Evolutionary conservation across 768 basidiomycete genomes (phyloP).

Genomic region (Lanmaoa pseudosensibilis): DNA sequence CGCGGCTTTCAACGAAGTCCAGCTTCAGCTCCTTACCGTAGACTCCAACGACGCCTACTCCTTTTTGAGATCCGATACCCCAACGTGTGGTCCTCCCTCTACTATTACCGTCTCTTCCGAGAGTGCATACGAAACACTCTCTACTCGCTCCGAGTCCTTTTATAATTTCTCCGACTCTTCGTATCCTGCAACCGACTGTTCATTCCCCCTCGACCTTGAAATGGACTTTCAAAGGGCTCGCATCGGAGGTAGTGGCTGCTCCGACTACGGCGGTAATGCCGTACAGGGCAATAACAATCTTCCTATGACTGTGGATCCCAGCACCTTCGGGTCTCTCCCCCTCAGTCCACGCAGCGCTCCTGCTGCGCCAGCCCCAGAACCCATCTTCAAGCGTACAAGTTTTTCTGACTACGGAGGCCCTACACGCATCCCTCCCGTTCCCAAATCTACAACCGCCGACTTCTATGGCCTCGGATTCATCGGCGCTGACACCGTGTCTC

Average conservation of each 20-base stretch:
- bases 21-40: conserved; percentile 62
- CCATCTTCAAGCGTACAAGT: conserved; percentile 45
- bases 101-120: conserved; percentile 79
- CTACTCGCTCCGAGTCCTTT: conserved; percentile 67
- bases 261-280: conserved; percentile 52
- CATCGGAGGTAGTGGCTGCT: conserved; percentile 45
- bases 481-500: conserved; percentile 48
- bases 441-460: conserved; percentile 51
- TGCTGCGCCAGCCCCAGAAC: conserved; percentile 32
- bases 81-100: conserved; percentile 71
- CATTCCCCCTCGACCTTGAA: conserved; percentile 65
- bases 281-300: conserved; percentile 39
- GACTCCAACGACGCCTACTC: conserved; percentile 65
- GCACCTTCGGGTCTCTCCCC: conserved; percentile 56
- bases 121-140: conserved; percentile 69
- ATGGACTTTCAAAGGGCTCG: conserved; percentile 70
- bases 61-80: conserved; percentile 60
- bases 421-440: conserved; percentile 46
- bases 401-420: conserved; percentile 68
- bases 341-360: conserved; percentile 57
- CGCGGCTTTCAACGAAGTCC: conserved; percentile 62
- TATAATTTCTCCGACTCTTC: conserved; percentile 63
- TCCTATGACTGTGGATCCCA: conserved; percentile 50
- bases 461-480: conserved; percentile 41
- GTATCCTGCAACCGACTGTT: conserved; percentile 49